A percentile compares a stretch with the other conserved stretches of the same genome.
Evolutionary conservation across 2,329 filamentous ascomycete genomes (phyloP).

Genomic region (Herpotrichia juniperi): DNA sequence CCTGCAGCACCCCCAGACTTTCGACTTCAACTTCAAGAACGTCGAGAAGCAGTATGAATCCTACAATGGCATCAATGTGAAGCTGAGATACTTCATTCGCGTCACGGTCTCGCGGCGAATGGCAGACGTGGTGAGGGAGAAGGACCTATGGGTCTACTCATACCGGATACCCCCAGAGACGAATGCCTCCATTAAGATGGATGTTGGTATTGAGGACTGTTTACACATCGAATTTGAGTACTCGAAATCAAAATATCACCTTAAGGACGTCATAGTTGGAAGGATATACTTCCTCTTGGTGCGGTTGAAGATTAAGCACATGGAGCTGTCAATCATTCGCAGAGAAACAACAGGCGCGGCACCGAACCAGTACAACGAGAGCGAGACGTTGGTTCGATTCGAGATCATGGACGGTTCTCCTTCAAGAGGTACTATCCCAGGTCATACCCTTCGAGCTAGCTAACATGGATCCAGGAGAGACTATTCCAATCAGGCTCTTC

Average conservation of each 20-base stretch:
- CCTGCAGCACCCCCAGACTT: slow-evolving; percentile 97
- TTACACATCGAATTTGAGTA: slow-evolving; percentile 99
- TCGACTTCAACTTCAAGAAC: slow-evolving; percentile 99
- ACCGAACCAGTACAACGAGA: slow-evolving; percentile 99
- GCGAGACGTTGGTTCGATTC: slow-evolving; percentile 95
- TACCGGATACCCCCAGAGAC: slow-evolving; percentile 98
- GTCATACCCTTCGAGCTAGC: slow-evolving; percentile 2
- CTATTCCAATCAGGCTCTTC: slow-evolving; percentile 96
- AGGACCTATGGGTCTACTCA: slow-evolving; percentile 99
- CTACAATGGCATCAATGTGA: slow-evolving; percentile 99
- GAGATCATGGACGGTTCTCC: slow-evolving; percentile 99
- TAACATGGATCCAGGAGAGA: slow-evolving; percentile 65
- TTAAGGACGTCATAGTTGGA: slow-evolving; percentile 98
- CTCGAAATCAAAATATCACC: slow-evolving; percentile 98
- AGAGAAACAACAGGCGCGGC: slow-evolving; percentile 95
- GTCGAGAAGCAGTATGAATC: slow-evolving; percentile 99
- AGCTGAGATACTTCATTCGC: slow-evolving; percentile 96
- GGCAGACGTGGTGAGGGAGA: slow-evolving; percentile 97
- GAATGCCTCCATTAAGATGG: slow-evolving; percentile 99
- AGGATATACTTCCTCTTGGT: slow-evolving; percentile 98
- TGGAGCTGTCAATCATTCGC: slow-evolving; percentile 98
- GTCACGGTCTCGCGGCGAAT: slow-evolving; percentile 96
- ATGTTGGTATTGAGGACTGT: slow-evolving; percentile 98
- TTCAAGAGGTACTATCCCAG: slow-evolving; percentile 70
- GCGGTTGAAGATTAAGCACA: slow-evolving; percentile 98